These are phyloP conservation scores for Corymbia maculata DNA, from an alignment of 345 rosid species.

Conservation along the genomic window DNA sequence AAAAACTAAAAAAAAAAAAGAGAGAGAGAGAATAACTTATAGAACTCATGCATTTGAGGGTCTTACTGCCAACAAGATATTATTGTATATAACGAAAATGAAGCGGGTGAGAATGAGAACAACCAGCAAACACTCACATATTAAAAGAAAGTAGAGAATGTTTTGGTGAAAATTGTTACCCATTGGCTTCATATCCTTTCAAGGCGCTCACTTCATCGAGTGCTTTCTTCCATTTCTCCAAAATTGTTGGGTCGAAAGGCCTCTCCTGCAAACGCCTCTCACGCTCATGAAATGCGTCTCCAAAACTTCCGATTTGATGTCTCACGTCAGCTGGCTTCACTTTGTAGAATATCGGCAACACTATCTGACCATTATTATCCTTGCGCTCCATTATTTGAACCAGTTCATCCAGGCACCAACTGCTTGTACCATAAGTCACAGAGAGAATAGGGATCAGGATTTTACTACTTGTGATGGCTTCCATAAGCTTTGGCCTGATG, in stretches of 20 bases:
- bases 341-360: not conserved
- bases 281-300: no score
- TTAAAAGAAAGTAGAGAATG: not conserved
- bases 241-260: no score
- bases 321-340: not conserved
- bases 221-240: not conserved
- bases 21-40: accelerated
- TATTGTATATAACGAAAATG: not conserved
- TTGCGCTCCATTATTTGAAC: not conserved
- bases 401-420: not conserved
- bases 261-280: no score
- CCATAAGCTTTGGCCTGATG: not conserved
- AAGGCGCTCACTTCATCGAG: not conserved
- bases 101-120: not conserved
- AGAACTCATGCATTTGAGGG: not conserved
- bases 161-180: not conserved
- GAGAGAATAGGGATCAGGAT: not conserved
- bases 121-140: not conserved
- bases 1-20: not conserved
- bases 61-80: not conserved
- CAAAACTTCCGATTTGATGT: no score
- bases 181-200: not conserved
- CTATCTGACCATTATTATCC: not conserved
- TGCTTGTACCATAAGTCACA: not conserved
- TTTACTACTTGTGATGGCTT: not conserved